Base-by-base conservation (phyloP, 306 rosid species). In the Dicorynia guianensis region DNA sequence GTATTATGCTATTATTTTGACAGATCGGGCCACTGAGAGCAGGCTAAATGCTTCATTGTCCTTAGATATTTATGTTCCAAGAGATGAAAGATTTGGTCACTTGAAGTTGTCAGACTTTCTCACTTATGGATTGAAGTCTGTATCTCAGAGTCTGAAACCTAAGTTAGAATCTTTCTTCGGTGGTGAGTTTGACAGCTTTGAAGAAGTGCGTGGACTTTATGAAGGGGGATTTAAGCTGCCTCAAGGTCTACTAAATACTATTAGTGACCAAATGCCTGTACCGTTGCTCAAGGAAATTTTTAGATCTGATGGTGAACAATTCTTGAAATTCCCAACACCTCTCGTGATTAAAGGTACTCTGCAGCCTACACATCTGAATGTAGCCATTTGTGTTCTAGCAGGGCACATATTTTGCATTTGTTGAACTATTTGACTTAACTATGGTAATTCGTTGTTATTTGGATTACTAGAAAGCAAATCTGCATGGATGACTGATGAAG, bases 401-500 rank as follows among this genome's bases (percentile, higher is more conserved):
- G 1, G 30, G 2, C 30, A 25, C 30, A 1, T 25, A 25, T 25
- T 36, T 17, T 42, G 8, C 47, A 66, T 25, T 66, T 46, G 42
- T 25, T 44, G 14, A 46, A 46, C 7, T 11, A 7, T 8, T 46
- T 11, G 33, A 11, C 18, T 63, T 35, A 8, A 5, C 30, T 25
- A 25, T 25, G 30, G 30, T 25, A 25, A 25, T 1, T 25, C 30
- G 30, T 5, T 60, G 12, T 84, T 64, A 11, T 71, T 74, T 82
- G 72, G 66, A 63, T n/a, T n/a, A n/a, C 4, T 76, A 91, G 96
- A 81, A 52, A 74, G 85, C 49, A 69, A 64, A 25, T 76, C 84
- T 54, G 96, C 85, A 11, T 91, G 96, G 96, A 87, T 86, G 87
- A 89, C 90, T 13, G 96, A 91, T 78, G 97, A 87, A 71, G 93